Evolutionary conservation across 768 basidiomycete genomes (phyloP), one percentile per base, ranked within the genome.

Genomic region (Boletus patriciae): DNA sequence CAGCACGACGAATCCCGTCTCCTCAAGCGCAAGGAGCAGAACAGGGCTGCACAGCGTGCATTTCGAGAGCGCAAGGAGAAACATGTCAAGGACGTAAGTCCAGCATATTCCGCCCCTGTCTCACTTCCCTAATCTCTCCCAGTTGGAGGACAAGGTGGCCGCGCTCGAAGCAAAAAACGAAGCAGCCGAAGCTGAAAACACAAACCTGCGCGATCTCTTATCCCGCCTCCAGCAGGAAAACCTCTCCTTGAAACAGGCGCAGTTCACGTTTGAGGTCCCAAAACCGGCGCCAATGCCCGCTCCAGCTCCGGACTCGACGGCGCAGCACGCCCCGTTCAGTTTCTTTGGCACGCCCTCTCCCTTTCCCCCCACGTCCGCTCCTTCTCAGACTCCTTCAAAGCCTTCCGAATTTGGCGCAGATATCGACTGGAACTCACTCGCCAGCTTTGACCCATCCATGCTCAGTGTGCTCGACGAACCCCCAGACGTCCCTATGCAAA

Each of bases 21-120:
- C 6, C 59, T 90, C 61, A 95, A 96, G 69, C 86, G 96, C 60
- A 98, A 98, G 76, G 92, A 98, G 65, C 96, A 98, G 75, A 99
- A 99, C 65, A 81, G 96, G 53, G 94, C 94, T 4, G 96, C 96
- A 8, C 97, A 99, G 73, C 86, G 96, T 51, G 96, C 96, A 1
- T 99, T 99, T 78, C 80, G 96, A 53, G 97, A 98, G 73, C 83
- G 96, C 59, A 95, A 98, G 74, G 96, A 99, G 76, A 93, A 92
- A 66, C 94, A 97, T 71, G 92, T 98, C 62, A 94, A 92, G 70
- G 94, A 97, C 70, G 94, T 97, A 67, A 77, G 92, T 80, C 10
- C 27, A 11, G 16, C 1, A 18, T 27, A 8, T 33, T 42, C 38
- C 21, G 13, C 60, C 51, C 62, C 46, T 54, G 42, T 59, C 60